Base-by-base conservation (phyloP, 345 rosid species). In the Luvunga scandens region DNA sequence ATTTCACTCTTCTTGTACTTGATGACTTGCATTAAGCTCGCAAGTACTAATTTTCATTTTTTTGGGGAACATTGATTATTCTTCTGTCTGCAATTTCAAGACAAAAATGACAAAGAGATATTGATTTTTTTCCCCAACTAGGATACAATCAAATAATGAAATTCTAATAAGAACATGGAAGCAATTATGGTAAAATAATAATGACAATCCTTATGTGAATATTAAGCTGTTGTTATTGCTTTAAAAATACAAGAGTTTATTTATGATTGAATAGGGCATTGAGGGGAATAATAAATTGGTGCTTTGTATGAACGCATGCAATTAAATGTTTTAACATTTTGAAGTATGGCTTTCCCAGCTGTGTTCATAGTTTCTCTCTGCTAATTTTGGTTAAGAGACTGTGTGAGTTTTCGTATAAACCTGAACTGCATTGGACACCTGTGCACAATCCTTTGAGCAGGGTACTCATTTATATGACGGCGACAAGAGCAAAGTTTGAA, bases 401-500 rank as follows among this genome's bases (percentile, higher is more conserved):
- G 65, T 18, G 31, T 34, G 76, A 59, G 38, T 82, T 56, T 66
- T 77, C 71, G 36, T 68, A 56, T 79, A 9, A 65, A 53, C 69
- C 74, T 42, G 70, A 77, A 66, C 62, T 65, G 34, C 69, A 65
- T 28, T 45, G 72, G 76, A 60, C 69, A 28, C 72, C 77, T 64
- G 69, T 77, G 83, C 83, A 74, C 8, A 59, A 62, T 22, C 56
- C 55, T 70, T 39, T 59, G 42, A 45, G 31, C 33, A 60, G 12
- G 22, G 69, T 78, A 83, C 50, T 45, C 50, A 13, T 80, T 48
- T 69, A 34, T 71, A 33, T 56, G 85, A 83, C 72, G 53, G 55
- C 42, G 81, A 80, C 84, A 66, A 72, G 66, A 70, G 66, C 77
- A 71, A 36, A 39, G 64, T 39, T 78, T 70, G 72, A 63, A 80